Evolutionary conservation across 164 flowering plant species (phyloP).

Genomic region (Sextonia rubra): DNA sequence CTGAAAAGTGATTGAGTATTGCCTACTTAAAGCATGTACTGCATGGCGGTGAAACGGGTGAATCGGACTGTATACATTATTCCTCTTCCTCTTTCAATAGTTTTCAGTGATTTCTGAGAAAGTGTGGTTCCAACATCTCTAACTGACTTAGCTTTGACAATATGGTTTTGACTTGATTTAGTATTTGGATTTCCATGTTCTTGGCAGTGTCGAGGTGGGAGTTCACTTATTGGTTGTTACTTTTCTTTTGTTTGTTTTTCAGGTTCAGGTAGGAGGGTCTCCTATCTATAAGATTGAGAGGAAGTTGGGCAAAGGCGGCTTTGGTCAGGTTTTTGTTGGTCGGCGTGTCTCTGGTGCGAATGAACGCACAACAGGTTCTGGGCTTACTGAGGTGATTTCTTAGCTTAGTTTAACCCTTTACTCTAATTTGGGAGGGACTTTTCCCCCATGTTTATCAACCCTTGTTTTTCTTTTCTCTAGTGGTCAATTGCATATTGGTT

Average conservation of each 20-base stretch:
- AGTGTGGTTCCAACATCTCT: too few species aligned
- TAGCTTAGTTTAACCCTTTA: neutral
- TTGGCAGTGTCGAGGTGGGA: neutral
- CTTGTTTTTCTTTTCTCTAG: neutral
- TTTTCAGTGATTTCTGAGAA: too few species aligned
- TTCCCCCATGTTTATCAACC: neutral
- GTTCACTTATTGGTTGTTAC: neutral
- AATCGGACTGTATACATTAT: too few species aligned
- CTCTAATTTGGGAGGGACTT: neutral
- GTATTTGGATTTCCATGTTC: neutral
- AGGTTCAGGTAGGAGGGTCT: slow-evolving; percentile 95
- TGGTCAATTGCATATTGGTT: neutral
- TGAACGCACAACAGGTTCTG: slow-evolving; percentile 59
- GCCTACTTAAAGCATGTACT: too few species aligned
- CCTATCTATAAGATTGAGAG: slow-evolving; percentile 76
- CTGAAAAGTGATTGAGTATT: too few species aligned
- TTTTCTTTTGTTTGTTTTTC: slow-evolving; percentile 4
- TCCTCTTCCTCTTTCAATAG: too few species aligned
- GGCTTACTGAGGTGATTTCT: slow-evolving; percentile 55
- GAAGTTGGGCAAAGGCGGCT: slow-evolving; percentile 96
- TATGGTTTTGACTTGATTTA: neutral
- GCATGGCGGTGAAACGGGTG: too few species aligned
- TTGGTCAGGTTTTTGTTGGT: slow-evolving; percentile 98
- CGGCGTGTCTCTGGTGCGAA: slow-evolving; percentile 73
- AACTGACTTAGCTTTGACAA: too few species aligned